Evolutionary conservation across 2,329 filamentous ascomycete species (phyloP).

Genomic region (Pseudogymnoascus sp.): DNA sequence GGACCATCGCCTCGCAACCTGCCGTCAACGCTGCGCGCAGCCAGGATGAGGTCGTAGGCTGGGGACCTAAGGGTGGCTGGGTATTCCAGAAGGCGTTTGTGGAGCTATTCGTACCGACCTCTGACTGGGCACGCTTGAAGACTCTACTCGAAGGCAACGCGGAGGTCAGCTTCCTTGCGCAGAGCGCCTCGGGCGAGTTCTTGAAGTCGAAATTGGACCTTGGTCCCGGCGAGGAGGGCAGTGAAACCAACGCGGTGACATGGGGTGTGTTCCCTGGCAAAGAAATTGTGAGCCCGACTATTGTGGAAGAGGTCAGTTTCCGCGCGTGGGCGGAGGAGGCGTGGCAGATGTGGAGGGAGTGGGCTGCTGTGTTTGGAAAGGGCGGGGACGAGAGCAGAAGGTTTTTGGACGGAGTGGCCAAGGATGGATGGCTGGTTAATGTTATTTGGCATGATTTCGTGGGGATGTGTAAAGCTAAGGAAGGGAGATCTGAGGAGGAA

Average conservation of each 20-base stretch:
- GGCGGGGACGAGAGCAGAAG: slow-evolving; percentile 57
- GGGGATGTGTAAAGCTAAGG: slow-evolving; percentile 33
- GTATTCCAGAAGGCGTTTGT: slow-evolving; percentile 99
- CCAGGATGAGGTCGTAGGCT: slow-evolving; percentile 73
- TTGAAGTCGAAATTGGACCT: slow-evolving; percentile 28
- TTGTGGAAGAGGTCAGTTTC: slow-evolving; percentile 93
- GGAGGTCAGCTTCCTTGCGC: slow-evolving; percentile 78
- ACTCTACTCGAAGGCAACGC: slow-evolving; percentile 57
- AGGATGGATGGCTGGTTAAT: slow-evolving; percentile 83
- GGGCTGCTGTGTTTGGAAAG: slow-evolving; percentile 79
- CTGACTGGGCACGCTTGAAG: slow-evolving; percentile 63
- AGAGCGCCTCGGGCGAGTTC: slow-evolving; percentile 71
- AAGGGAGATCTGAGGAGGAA: slow-evolving; percentile 24
- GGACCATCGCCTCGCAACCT: slow-evolving; percentile 93
- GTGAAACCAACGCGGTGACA: slow-evolving; percentile 90
- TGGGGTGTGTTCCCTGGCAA: slow-evolving; percentile 95
- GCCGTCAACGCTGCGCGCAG: slow-evolving; percentile 81
- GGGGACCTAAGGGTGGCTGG: slow-evolving; percentile 87
- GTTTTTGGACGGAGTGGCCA: slow-evolving; percentile 58
- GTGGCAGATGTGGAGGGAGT: slow-evolving; percentile 91
- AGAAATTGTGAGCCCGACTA: slow-evolving; percentile 92
- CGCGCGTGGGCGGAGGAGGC: slow-evolving; percentile 91
- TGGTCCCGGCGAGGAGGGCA: slow-evolving; percentile 9
- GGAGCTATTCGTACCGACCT: slow-evolving; percentile 77
- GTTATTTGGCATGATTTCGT: slow-evolving; percentile 76